phyloP scores from a whole-genome alignment of 208 protist genomes.

The Tritrichomonas musculus region DNA sequence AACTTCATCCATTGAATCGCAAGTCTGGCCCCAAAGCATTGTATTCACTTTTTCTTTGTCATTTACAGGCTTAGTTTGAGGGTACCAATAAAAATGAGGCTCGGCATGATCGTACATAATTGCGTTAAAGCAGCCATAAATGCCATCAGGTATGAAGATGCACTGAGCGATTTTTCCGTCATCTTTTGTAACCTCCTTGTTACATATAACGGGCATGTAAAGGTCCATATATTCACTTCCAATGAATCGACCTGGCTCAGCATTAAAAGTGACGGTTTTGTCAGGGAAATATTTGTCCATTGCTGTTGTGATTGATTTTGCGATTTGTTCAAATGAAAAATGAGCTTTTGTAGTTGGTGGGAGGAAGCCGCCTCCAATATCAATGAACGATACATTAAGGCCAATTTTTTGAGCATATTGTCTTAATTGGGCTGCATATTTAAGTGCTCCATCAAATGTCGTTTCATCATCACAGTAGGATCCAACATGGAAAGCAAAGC shows the following conservation, averaged over 20 bases:
- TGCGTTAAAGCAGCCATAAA: background rate
- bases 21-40: conserved; percentile 1
- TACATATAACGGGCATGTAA: background rate
- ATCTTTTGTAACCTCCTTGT: background rate
- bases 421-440: background rate
- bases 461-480: background rate
- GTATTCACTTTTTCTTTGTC: background rate
- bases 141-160: background rate
- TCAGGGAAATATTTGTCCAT: background rate
- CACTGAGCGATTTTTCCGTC: background rate
- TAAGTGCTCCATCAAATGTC: background rate
- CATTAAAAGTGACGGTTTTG: background rate
- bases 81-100: too few relatives aligned
- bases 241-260: background rate
- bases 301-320: background rate
- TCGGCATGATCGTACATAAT: background rate
- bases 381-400: background rate
- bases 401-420: background rate
- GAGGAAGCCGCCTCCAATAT: conserved; percentile 4
- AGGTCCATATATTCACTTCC: conserved; percentile 23
- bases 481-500: background rate
- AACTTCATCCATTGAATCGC: background rate
- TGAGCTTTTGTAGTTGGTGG: background rate
- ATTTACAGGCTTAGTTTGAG: background rate
- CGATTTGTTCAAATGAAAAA: background rate